A percentile compares a stretch with the other conserved stretches of the same genome.
These are phyloP conservation scores for Penicillium manginii DNA, from an alignment of 495 filamentous ascomycete genomes.

Conservation along the genomic window DNA sequence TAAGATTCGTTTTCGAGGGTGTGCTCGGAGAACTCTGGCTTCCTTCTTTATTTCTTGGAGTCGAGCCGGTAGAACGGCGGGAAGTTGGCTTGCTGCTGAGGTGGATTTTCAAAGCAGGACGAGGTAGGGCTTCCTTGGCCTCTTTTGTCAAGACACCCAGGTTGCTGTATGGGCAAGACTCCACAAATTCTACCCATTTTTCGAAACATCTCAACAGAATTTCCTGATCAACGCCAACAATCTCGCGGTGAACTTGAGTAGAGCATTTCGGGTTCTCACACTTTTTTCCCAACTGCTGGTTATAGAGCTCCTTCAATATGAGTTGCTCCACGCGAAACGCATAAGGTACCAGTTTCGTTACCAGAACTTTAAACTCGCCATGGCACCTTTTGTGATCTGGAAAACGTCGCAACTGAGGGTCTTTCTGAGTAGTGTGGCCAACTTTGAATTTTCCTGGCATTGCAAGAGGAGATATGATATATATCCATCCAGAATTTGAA, in stretches of 20 bases:
- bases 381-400: not conserved
- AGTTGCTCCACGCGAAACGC: not conserved
- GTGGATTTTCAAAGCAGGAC: not conserved
- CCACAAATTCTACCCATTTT: not conserved
- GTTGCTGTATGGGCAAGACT: not conserved
- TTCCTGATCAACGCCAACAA: not conserved
- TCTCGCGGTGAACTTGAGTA: not conserved
- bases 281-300: not conserved
- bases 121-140: not conserved
- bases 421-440: not conserved
- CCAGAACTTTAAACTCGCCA: constrained; percentile 1
- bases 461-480: not conserved
- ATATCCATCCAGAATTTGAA: constrained; percentile 2
- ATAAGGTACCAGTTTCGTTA: not conserved
- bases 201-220: not conserved
- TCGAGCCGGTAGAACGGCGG: not conserved
- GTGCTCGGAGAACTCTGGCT: not conserved
- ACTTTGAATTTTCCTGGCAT: constrained; percentile 5
- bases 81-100: not conserved
- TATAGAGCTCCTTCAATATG: not conserved
- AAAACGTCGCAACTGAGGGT: not conserved
- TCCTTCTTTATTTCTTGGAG: not conserved
- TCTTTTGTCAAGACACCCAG: not conserved
- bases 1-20: not conserved
- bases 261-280: not conserved